Percentiles rank a stretch among this genome's conserved stretches.
Conservation (phyloP, 2,329 filamentous ascomycete species). For the Colletotrichum sp. region DNA sequence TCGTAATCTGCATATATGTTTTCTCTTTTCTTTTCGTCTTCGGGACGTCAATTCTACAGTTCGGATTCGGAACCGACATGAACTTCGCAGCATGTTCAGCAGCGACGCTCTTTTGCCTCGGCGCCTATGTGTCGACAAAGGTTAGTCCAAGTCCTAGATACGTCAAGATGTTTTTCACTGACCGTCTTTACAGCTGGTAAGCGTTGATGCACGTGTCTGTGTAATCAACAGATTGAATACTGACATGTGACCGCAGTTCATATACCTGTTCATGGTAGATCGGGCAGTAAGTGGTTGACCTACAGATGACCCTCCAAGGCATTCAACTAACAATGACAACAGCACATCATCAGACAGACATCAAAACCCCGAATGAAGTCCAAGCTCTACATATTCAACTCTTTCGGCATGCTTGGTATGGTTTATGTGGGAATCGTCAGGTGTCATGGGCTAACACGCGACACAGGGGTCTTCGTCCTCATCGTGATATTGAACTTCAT, state of each 20-base stretch:
- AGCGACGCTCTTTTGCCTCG: slow-evolving; percentile 8
- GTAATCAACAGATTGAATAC: neutral
- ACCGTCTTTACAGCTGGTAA: neutral
- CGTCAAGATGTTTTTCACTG: neutral
- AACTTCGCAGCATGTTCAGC: slow-evolving; percentile 10
- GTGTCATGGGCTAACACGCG: neutral
- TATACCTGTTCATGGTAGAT: slow-evolving; percentile 18
- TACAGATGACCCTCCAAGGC: rapidly evolving
- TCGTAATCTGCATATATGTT: slow-evolving; percentile 2
- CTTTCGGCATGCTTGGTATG: slow-evolving; percentile 13
- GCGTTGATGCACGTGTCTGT: neutral
- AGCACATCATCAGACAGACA: slow-evolving; percentile 15
- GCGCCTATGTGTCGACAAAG: slow-evolving; percentile 9
- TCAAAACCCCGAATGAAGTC: slow-evolving; percentile 3
- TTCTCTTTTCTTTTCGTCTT: slow-evolving; percentile 14
- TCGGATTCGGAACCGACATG: slow-evolving; percentile 8
- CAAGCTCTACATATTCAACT: slow-evolving; percentile 4
- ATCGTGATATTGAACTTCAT: slow-evolving; percentile 15
- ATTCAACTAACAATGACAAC: neutral
- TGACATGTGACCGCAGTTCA: neutral
- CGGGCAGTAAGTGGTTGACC: neutral
- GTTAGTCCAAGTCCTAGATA: neutral
- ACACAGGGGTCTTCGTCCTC: neutral
- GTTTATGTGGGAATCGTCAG: rapidly evolving
- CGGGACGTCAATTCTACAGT: slow-evolving; percentile 9